A percentile compares a stretch with the other conserved stretches of the same genome.
phyloP scores from a whole-genome alignment of 306 rosid genomes.

The Dryas drummondii region DNA sequence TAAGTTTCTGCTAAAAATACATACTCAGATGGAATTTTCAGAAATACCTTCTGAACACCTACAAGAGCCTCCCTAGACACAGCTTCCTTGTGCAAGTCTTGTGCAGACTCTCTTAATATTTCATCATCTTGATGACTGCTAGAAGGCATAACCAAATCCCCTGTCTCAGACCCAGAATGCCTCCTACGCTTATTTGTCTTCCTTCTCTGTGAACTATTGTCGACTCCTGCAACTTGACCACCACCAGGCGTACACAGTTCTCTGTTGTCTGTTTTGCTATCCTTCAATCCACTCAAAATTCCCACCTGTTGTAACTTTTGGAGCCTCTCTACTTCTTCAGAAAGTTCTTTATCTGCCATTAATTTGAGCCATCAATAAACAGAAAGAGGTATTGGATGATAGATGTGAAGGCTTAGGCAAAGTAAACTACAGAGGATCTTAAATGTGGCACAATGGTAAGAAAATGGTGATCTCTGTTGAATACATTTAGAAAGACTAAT shows the following conservation, averaged over 20 bases:
- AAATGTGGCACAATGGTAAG: neutral
- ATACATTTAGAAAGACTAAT: neutral
- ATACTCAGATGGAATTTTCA: neutral
- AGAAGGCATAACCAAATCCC: slow-evolving; percentile 26
- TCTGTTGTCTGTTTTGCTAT: slow-evolving; percentile 16
- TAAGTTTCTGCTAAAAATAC: slow-evolving; percentile 19
- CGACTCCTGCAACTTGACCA: slow-evolving; percentile 26
- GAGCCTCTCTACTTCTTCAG: slow-evolving; percentile 63
- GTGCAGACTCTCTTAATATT: slow-evolving; percentile 34
- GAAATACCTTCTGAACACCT: slow-evolving; percentile 31
- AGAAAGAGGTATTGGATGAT: slow-evolving; percentile 23
- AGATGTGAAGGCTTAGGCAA: neutral
- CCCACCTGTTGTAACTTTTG: slow-evolving; percentile 43
- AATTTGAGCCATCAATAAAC: slow-evolving; percentile 29
- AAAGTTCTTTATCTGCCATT: slow-evolving; percentile 59
- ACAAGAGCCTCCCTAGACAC: slow-evolving; percentile 28
- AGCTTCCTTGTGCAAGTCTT: slow-evolving; percentile 36
- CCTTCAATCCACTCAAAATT: slow-evolving; percentile 33
- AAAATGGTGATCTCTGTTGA: neutral
- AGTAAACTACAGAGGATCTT: neutral
- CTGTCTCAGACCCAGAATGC: slow-evolving; percentile 36
- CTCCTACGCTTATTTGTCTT: slow-evolving; percentile 51
- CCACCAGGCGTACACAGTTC: slow-evolving; percentile 20
- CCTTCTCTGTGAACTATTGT: slow-evolving; percentile 35
- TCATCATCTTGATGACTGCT: slow-evolving; percentile 35